Evolutionary conservation across 257 asterid species (phyloP).

Genomic region (Cordia subcordata): DNA sequence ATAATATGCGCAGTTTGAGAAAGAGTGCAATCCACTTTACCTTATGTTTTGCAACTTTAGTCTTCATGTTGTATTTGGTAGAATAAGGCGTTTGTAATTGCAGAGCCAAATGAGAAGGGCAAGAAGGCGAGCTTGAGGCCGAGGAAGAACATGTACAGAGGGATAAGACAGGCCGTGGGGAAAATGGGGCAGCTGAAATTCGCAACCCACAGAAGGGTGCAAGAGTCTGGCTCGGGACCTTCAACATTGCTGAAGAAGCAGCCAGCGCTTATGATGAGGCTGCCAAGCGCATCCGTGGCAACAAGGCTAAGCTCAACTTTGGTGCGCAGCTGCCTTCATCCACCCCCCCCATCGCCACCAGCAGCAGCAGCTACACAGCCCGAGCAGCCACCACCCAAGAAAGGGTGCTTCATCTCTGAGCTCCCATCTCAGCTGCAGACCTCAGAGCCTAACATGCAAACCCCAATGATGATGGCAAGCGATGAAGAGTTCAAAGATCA

Average conservation of each 20-base stretch:
- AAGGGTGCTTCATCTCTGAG: conserved; percentile 21
- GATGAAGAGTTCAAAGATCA: conserved; percentile 33
- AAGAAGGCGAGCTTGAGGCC: conserved; percentile 29
- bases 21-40: neutral
- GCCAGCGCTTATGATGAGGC: conserved; percentile 78
- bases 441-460: conserved; percentile 1
- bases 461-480: conserved; percentile 11
- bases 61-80: neutral
- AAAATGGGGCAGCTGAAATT: conserved; percentile 92
- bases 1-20: too few relatives aligned
- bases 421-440: conserved; percentile 3
- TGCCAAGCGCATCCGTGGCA: conserved; percentile 70
- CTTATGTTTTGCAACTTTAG: neutral
- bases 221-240: conserved; percentile 33
- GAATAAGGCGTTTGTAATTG: neutral
- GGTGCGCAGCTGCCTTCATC: conserved; percentile 20
- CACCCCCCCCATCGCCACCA: too few relatives aligned
- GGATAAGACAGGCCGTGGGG: conserved; percentile 95
- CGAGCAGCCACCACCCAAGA: conserved; percentile 25
- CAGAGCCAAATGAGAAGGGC: conserved; percentile 25
- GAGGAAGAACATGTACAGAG: conserved; percentile 64
- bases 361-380: too few relatives aligned
- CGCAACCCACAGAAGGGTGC: conserved; percentile 72
- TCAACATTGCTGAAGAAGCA: conserved; percentile 68
- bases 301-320: conserved; percentile 81